phyloP scores from a whole-genome alignment of 2,329 filamentous ascomycete species.

The Calonectria henricotiae region DNA sequence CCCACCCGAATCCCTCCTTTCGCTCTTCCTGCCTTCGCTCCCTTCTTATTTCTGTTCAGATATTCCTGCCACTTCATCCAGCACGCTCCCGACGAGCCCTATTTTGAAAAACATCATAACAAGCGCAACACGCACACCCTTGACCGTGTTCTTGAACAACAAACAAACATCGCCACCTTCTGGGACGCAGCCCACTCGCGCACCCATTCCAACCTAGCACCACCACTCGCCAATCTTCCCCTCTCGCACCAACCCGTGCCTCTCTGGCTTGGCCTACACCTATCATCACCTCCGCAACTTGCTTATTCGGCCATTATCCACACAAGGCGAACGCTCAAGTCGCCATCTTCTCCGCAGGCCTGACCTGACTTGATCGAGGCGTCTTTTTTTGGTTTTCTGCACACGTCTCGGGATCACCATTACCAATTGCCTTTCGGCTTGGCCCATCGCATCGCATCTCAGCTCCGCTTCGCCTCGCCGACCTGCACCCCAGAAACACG shows the following conservation, averaged over 20 bases:
- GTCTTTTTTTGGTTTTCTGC: background rate
- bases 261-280: slow-evolving; percentile 2
- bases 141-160: slow-evolving; percentile 32
- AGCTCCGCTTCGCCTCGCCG: slow-evolving; percentile 10
- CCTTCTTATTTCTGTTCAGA: slow-evolving; percentile 26
- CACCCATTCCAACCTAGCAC: slow-evolving; percentile 8
- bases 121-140: slow-evolving; percentile 7
- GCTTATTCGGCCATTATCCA: slow-evolving; percentile 23
- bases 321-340: slow-evolving; percentile 19
- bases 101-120: slow-evolving; percentile 27
- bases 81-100: slow-evolving; percentile 35
- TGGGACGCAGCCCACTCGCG: slow-evolving; percentile 7
- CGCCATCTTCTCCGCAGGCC: slow-evolving; percentile 9
- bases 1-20: slow-evolving; percentile 31
- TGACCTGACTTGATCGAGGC: slow-evolving; percentile 23
- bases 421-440: slow-evolving; percentile 13
- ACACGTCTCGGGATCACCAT: slow-evolving; percentile 8
- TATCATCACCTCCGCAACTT: slow-evolving; percentile 4
- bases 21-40: slow-evolving; percentile 28
- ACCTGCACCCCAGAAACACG: slow-evolving; percentile 1
- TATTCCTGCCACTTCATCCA: slow-evolving; percentile 13
- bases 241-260: background rate
- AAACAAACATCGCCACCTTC: slow-evolving; percentile 35
- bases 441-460: slow-evolving; percentile 4
- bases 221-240: background rate